Conservation (phyloP, 208 protist species). For the Leptomonas pyrrhocoris region DNA sequence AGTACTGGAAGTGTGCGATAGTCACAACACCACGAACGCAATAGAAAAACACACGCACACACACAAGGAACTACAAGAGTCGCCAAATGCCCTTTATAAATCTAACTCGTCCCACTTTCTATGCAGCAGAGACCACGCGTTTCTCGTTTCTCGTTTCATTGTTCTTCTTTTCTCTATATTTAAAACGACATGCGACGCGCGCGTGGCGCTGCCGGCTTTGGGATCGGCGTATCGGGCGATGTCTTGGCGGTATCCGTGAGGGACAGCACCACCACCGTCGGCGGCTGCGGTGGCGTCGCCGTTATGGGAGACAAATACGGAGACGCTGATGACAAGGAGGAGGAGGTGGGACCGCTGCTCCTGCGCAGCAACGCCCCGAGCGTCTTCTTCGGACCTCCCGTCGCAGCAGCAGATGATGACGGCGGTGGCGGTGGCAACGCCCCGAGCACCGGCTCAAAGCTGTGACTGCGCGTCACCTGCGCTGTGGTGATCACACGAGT, state of each 20-base stretch:
- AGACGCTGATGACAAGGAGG: neutral
- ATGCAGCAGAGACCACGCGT: too few species aligned
- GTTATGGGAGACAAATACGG: neutral
- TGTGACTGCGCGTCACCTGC: conserved; percentile 38
- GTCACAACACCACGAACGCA: too few species aligned
- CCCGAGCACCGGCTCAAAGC: conserved; percentile 47
- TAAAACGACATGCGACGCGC: conserved; percentile 40
- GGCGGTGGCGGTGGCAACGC: conserved; percentile 41
- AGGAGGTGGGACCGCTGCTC: neutral
- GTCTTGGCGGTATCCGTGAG: neutral
- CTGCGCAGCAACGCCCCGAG: conserved; percentile 14
- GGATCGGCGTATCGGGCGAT: conserved; percentile 8
- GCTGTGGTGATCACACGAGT: conserved; percentile 11
- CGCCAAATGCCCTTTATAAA: too few species aligned
- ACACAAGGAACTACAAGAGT: too few species aligned
- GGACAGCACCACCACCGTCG: conserved; percentile 7
- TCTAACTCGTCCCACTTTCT: too few species aligned
- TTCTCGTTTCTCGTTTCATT: too few species aligned
- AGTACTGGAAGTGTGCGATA: too few species aligned
- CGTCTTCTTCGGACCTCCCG: conserved; percentile 11
- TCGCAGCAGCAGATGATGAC: too few species aligned
- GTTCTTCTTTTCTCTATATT: too few species aligned
- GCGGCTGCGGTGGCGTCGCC: conserved; percentile 12
- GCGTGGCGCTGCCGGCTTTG: conserved; percentile 1
- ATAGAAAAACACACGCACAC: too few species aligned